phyloP scores from a whole-genome alignment of 169 alveolate genomes.

The Cryptosporidium felis region DNA sequence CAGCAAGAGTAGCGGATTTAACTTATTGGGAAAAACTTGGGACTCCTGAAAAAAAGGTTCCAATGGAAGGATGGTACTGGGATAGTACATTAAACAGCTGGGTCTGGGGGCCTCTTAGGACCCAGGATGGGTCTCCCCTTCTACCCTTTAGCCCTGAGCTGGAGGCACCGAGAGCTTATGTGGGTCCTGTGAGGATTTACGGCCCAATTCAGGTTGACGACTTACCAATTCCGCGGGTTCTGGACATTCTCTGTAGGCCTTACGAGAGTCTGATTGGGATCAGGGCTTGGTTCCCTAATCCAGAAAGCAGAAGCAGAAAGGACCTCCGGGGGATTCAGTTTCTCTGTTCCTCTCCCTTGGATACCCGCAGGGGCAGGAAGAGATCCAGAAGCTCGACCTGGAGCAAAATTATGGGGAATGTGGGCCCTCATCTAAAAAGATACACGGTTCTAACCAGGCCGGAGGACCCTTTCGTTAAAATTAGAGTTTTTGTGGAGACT shows the following conservation, averaged over 20 bases:
- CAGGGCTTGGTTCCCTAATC: constrained; percentile 71
- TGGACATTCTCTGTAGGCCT: constrained; percentile 58
- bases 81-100: constrained; percentile 3
- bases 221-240: constrained; percentile 54
- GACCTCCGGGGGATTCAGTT: constrained; percentile 69
- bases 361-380: constrained; percentile 5
- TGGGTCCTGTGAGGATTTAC: constrained; percentile 52
- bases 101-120: constrained; percentile 62
- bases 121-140: constrained; percentile 38
- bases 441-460: constrained; percentile 62
- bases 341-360: constrained; percentile 46
- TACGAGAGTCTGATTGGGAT: constrained; percentile 67
- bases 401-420: constrained; percentile 66
- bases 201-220: constrained; percentile 69
- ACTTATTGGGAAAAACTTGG: not conserved
- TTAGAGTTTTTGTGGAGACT: constrained; percentile 58
- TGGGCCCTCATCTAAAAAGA: constrained; percentile 45
- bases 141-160: constrained; percentile 32
- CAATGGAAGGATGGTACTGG: constrained; percentile 57
- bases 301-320: constrained; percentile 63
- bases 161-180: constrained; percentile 71
- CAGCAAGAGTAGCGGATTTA: not conserved
- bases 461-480: constrained; percentile 60
- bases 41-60: not conserved
- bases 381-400: constrained; percentile 24